Evolutionary conservation across 2,329 filamentous ascomycete species (phyloP).

Genomic region (Claviceps africana): DNA sequence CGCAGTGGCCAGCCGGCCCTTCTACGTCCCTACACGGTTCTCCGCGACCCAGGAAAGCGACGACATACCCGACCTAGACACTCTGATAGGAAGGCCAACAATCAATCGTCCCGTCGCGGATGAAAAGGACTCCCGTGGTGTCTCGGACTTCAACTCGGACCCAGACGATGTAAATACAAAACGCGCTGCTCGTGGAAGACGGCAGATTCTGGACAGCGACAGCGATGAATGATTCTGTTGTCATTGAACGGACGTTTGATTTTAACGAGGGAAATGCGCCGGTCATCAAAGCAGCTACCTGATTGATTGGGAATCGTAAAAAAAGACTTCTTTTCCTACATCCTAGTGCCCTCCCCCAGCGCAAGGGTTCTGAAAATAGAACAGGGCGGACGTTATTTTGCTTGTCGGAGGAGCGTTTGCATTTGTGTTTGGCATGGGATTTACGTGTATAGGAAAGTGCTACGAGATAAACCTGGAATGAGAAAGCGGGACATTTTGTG

Average conservation of each 20-base stretch:
- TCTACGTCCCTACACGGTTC: slow-evolving; percentile 25
- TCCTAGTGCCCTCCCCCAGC: too few species aligned
- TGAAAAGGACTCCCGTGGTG: neutral
- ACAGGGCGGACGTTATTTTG: neutral
- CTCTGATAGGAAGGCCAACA: slow-evolving; percentile 10
- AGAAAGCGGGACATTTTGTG: too few species aligned
- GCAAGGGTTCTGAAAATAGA: too few species aligned
- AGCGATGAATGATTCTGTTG: slow-evolving; percentile 12
- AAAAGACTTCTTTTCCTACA: neutral
- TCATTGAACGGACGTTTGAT: neutral
- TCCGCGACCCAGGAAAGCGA: slow-evolving; percentile 28
- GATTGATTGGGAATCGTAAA: neutral
- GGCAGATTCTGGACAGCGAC: slow-evolving; percentile 18
- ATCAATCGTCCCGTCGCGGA: neutral
- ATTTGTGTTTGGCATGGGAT: neutral
- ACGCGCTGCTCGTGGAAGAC: slow-evolving; percentile 14
- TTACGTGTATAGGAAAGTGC: too few species aligned
- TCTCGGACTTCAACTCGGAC: slow-evolving; percentile 5
- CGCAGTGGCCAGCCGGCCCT: slow-evolving; percentile 14
- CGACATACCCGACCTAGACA: slow-evolving; percentile 22
- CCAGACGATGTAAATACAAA: slow-evolving; percentile 9
- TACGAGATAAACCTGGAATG: too few species aligned
- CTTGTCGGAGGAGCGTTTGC: neutral
- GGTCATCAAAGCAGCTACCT: too few species aligned
- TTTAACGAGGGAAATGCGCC: neutral